Conservation (phyloP, 2,329 filamentous ascomycete species). For the Parafenestella ontariensis region DNA sequence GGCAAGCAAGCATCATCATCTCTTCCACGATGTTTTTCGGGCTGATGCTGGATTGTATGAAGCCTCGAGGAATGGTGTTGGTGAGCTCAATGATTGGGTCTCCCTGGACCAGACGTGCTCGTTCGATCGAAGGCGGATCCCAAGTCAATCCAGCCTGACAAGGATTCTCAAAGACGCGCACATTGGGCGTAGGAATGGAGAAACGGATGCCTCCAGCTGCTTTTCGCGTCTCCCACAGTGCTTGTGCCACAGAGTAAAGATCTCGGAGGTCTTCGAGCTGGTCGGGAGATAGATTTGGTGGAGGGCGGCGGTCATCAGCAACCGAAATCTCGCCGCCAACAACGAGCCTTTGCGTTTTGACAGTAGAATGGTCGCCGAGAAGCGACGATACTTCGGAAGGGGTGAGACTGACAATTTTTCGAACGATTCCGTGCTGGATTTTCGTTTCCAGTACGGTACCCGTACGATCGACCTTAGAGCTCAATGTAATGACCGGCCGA, state of each 20-base stretch:
- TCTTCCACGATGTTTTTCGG: slow-evolving; percentile 44
- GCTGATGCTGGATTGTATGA: slow-evolving; percentile 20
- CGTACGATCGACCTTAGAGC: slow-evolving; percentile 59
- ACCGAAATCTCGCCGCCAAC: slow-evolving; percentile 34
- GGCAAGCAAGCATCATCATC: slow-evolving; percentile 64
- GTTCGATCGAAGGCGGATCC: slow-evolving; percentile 50
- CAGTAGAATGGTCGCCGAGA: slow-evolving; percentile 45
- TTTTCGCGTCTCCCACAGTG: slow-evolving; percentile 41
- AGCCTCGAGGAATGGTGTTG: slow-evolving; percentile 6
- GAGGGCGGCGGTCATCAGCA: slow-evolving; percentile 2
- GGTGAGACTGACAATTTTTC: slow-evolving; percentile 63
- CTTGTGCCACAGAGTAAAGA: slow-evolving; percentile 45
- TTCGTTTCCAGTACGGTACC: slow-evolving; percentile 63
- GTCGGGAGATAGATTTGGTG: slow-evolving; percentile 22
- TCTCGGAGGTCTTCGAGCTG: slow-evolving; percentile 44
- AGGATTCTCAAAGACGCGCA: slow-evolving; percentile 47
- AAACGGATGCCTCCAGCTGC: slow-evolving; percentile 50
- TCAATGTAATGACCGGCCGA: slow-evolving; percentile 68
- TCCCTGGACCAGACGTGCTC: slow-evolving; percentile 47
- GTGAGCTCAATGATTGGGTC: slow-evolving; percentile 54
- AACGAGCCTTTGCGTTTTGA: slow-evolving; percentile 22
- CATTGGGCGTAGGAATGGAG: slow-evolving; percentile 30
- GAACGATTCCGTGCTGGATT: slow-evolving; percentile 60
- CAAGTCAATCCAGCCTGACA: slow-evolving; percentile 46
- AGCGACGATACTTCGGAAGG: slow-evolving; percentile 47